Base-by-base conservation (phyloP, 257 asterid species). In the Gentiana straminea region DNA sequence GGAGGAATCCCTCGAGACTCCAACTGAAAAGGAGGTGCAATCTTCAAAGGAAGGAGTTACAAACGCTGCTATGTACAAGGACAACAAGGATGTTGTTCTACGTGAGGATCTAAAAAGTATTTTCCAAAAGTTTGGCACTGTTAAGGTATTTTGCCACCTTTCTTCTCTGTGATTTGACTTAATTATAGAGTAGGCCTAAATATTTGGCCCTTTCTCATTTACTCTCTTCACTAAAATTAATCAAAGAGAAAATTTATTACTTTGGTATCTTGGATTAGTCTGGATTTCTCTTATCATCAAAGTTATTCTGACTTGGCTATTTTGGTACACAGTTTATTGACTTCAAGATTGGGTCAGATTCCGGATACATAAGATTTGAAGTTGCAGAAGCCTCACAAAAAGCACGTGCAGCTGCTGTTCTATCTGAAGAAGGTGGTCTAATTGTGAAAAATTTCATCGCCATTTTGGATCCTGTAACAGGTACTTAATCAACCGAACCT, bases 331-430 rank as follows among this genome's bases (percentile, higher is more conserved):
- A 92, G 99, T 92, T 75, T 77, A 67, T 92, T 45, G 99, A 92
- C 70, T 92, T 88, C 81, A 61, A 51, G 59, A 73, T 83, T 37
- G 95, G 97, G 54, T 55, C 73, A 45, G 89, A 80, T 7, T 74
- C 91, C 47, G 99, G 99, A 36, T 88, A 75, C 49, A 51, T 92
- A 54, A 81, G 99, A 74, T 92, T 81, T 81, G 99, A 88, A 65
- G 94, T 80, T 39, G 94, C 85, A 55, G 82, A 36, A 68, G 84
- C 77, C 52, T 77, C 89, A 60, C 94, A 81, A 72, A 88, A 81
- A 68, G 95, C 91, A 52, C 90, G 94, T 65, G 94, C 97, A 51
- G 95, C 94, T 69, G 97, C 94, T 66, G 91, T 73, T 47, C 89
- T 88, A 62, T 67, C 94, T 3, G 86, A 78, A 66, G 88, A 88